These are phyloP conservation scores for Chionographis japonica DNA, from an alignment of 106 monocot genomes.

Conservation along the genomic window DNA sequence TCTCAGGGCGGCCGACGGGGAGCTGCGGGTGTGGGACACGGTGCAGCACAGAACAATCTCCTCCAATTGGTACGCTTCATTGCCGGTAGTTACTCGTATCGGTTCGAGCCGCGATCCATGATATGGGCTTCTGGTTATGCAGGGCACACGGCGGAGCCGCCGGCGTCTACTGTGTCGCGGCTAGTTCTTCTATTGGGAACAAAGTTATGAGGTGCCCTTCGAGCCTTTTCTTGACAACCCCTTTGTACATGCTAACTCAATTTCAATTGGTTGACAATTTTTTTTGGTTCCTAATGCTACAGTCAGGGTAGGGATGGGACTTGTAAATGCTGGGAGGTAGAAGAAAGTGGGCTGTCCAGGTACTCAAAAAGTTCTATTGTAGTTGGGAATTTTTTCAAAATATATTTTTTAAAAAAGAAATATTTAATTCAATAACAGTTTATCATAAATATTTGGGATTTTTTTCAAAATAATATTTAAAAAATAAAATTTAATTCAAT, in stretches of 20 bases:
- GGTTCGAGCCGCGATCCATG: neutral
- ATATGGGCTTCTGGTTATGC: neutral
- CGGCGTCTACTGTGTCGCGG: slow-evolving; percentile 73
- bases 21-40: slow-evolving; percentile 80
- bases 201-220: slow-evolving; percentile 56
- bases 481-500: too few species aligned
- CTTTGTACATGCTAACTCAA: neutral
- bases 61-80: slow-evolving; percentile 44
- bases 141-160: slow-evolving; percentile 87
- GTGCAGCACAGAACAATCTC: slow-evolving; percentile 61
- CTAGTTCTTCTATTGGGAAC: slow-evolving; percentile 45
- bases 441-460: too few species aligned
- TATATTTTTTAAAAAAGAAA: neutral
- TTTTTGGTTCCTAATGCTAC: slow-evolving; percentile 8
- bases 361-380: slow-evolving; percentile 6
- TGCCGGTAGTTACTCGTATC: neutral
- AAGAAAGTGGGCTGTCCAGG: slow-evolving; percentile 74
- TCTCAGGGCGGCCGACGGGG: slow-evolving; percentile 55
- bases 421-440: neutral
- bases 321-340: slow-evolving; percentile 82
- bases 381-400: neutral
- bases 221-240: neutral
- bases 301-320: slow-evolving; percentile 96
- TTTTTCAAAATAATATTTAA: too few species aligned
- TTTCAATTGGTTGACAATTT: neutral